Evolutionary conservation across 441 rosid species (phyloP).

Genomic region (Francoa sonchifolia): DNA sequence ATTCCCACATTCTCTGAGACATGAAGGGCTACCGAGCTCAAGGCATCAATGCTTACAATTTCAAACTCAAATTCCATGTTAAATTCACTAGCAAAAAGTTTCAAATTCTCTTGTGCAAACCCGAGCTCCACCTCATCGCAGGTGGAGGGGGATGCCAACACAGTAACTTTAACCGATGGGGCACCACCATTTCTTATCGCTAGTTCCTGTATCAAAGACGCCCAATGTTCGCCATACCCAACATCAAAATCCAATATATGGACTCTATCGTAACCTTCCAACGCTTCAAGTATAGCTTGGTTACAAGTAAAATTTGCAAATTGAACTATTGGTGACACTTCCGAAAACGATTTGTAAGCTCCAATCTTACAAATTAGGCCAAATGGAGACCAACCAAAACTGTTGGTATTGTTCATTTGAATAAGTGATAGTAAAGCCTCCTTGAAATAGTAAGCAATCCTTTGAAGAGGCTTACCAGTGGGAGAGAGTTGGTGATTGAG

Average conservation of each 20-base stretch:
- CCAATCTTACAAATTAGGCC: conserved; percentile 47
- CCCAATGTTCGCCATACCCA: conserved; percentile 67
- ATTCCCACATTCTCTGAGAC: conserved; percentile 31
- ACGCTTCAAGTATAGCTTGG: conserved; percentile 57
- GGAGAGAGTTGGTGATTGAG: conserved; percentile 99
- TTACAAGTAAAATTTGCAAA: conserved; percentile 55
- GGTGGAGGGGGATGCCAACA: conserved; percentile 42
- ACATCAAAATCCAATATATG: conserved; percentile 60
- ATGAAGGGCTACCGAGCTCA: too few relatives aligned
- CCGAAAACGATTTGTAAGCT: conserved; percentile 52
- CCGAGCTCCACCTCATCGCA: conserved; percentile 39
- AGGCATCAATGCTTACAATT: conserved; percentile 33
- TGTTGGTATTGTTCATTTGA: conserved; percentile 24
- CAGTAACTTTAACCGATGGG: conserved; percentile 50
- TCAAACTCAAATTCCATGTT: conserved; percentile 48
- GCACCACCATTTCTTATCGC: conserved; percentile 34
- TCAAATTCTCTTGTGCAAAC: conserved; percentile 42
- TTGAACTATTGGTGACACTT: conserved; percentile 47
- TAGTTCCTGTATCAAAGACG: conserved; percentile 69
- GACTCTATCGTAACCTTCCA: conserved; percentile 27
- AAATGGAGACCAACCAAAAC: conserved; percentile 23
- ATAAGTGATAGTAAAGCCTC: conserved; percentile 60
- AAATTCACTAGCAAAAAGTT: conserved; percentile 40
- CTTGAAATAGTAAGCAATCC: conserved; percentile 78
- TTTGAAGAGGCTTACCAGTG: conserved; percentile 59